A percentile compares a stretch with the other conserved stretches of the same genome.
phyloP scores from a whole-genome alignment of 306 rosid species.

The Urtica urens region DNA sequence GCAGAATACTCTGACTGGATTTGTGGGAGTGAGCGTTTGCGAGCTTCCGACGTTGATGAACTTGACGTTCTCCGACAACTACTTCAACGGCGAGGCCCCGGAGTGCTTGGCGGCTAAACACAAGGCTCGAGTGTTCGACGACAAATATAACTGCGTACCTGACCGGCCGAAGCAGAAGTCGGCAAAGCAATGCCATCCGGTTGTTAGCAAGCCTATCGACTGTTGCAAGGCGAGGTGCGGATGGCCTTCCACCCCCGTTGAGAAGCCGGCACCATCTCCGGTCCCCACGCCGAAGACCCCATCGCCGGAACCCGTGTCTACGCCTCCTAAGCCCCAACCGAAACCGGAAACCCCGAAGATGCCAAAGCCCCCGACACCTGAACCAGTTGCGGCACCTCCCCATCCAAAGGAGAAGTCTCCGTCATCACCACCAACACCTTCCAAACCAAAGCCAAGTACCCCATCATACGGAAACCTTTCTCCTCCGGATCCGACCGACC shows the following conservation, averaged over 20 bases:
- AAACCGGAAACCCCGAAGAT: not conserved
- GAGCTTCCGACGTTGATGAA: slow-evolving; percentile 33
- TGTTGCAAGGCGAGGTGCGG: slow-evolving; percentile 57
- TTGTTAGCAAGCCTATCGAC: slow-evolving; percentile 49
- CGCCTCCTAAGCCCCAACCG: not conserved
- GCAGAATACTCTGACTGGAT: slow-evolving; percentile 49
- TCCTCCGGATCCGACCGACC: slow-evolving; percentile 1
- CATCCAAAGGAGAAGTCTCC: not conserved
- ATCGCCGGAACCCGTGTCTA: not conserved
- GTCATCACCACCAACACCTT: slow-evolving; percentile 4
- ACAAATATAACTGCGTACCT: slow-evolving; percentile 42
- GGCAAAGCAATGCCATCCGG: slow-evolving; percentile 18
- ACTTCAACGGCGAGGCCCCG: slow-evolving; percentile 44
- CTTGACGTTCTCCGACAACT: slow-evolving; percentile 51
- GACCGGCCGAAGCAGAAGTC: slow-evolving; percentile 47
- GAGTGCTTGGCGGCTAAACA: slow-evolving; percentile 30
- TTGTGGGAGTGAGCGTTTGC: slow-evolving; percentile 37
- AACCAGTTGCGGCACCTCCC: not conserved
- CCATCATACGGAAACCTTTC: not conserved
- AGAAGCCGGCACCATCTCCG: slow-evolving; percentile 13
- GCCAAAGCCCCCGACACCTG: not conserved
- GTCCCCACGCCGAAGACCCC: not conserved
- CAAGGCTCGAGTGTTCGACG: slow-evolving; percentile 25
- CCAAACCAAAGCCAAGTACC: slow-evolving; percentile 1
- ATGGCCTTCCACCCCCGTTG: slow-evolving; percentile 5